Evolutionary conservation across 805 yeast genomes (phyloP).

Genomic region (Torulaspora franciscae): DNA sequence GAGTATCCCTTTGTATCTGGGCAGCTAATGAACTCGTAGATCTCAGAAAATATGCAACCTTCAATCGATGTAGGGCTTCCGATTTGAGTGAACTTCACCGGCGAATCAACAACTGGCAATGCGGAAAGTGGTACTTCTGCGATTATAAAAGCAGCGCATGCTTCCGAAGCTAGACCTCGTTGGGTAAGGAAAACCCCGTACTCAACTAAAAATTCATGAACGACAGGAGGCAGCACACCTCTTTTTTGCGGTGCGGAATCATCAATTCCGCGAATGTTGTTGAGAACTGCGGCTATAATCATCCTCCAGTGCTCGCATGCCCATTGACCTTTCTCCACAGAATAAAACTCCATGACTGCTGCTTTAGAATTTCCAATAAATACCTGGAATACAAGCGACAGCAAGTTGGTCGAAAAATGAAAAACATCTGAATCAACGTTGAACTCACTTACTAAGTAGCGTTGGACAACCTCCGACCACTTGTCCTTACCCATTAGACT

Average conservation of each 20-base stretch:
- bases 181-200: constrained; percentile 47
- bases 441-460: constrained; percentile 48
- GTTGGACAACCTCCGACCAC: constrained; percentile 54
- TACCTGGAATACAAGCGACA: constrained; percentile 57
- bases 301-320: constrained; percentile 51
- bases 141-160: constrained; percentile 44
- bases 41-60: constrained; percentile 54
- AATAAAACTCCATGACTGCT: constrained; percentile 47
- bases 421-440: constrained; percentile 40
- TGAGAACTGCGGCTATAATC: constrained; percentile 40
- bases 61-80: constrained; percentile 41
- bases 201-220: constrained; percentile 42
- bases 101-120: constrained; percentile 26
- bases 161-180: constrained; percentile 35
- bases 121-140: constrained; percentile 44
- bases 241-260: constrained; percentile 6
- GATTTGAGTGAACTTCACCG: constrained; percentile 39
- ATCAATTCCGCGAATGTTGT: constrained; percentile 25
- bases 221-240: constrained; percentile 25
- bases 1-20: constrained; percentile 40
- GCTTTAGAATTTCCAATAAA: constrained; percentile 56
- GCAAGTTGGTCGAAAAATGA: constrained; percentile 35
- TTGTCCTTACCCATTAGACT: constrained; percentile 57
- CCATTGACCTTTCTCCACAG: constrained; percentile 44
- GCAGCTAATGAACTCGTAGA: constrained; percentile 54